A percentile compares a stretch with the other conserved stretches of the same genome.
Evolutionary conservation across 2,329 filamentous ascomycete species (phyloP).

Genomic region (Berkeleyomyces rouxiae): DNA sequence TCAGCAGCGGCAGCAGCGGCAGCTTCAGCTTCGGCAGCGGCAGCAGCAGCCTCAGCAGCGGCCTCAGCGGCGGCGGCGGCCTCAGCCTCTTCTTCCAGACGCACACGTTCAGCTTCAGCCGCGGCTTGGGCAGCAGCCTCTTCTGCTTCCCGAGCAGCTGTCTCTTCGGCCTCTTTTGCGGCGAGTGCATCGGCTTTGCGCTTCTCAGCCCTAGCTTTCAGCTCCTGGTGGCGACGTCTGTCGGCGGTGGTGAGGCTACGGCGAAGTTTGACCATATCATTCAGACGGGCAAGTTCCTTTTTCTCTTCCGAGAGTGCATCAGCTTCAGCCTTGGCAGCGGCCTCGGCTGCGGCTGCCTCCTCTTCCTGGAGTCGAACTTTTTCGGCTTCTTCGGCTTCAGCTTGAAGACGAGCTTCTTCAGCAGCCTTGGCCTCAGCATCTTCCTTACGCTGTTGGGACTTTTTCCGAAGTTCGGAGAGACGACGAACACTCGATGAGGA

Average conservation of each 20-base stretch:
- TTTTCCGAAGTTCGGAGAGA: slow-evolving; percentile 15
- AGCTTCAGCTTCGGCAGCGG: slow-evolving; percentile 6
- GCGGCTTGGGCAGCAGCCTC: slow-evolving; percentile 13
- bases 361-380: not conserved
- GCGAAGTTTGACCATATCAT: slow-evolving; percentile 9
- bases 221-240: slow-evolving; percentile 1
- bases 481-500: not conserved
- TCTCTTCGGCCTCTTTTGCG: slow-evolving; percentile 20
- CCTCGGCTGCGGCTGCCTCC: slow-evolving; percentile 13
- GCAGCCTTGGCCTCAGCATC: slow-evolving; percentile 18
- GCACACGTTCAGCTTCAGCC: slow-evolving; percentile 4
- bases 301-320: slow-evolving; percentile 19
- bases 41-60: slow-evolving; percentile 5
- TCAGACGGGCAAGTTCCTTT: slow-evolving; percentile 14
- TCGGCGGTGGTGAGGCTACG: slow-evolving; percentile 1
- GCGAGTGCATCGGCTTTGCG: slow-evolving; percentile 20
- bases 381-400: not conserved
- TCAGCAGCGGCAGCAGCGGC: not conserved
- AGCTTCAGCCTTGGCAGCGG: slow-evolving; percentile 17
- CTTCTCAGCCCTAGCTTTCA: slow-evolving; percentile 13
- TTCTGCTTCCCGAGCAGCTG: slow-evolving; percentile 18
- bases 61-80: slow-evolving; percentile 18
- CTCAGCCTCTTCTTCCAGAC: slow-evolving; percentile 17
- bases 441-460: slow-evolving; percentile 20
- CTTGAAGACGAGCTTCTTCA: slow-evolving; percentile 15